A percentile compares a stretch with the other conserved stretches of the same genome.
These are phyloP conservation scores for Cadophora sp. DNA, from an alignment of 2,329 filamentous ascomycete genomes.

Conservation along the genomic window DNA sequence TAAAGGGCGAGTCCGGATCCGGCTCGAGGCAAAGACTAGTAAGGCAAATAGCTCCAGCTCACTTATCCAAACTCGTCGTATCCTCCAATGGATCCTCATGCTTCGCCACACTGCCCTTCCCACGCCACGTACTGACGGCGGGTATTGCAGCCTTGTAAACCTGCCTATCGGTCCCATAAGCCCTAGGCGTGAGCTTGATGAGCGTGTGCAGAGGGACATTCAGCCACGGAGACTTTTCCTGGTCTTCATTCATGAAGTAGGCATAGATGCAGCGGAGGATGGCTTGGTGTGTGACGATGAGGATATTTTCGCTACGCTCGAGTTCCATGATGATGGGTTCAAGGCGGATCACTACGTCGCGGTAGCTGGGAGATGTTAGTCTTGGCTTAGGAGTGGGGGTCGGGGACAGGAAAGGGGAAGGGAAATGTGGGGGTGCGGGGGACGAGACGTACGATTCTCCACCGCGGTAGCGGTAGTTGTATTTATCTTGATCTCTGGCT, in stretches of 20 bases:
- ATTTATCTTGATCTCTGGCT: slow-evolving; percentile 96
- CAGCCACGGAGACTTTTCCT: slow-evolving; percentile 96
- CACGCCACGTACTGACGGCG: slow-evolving; percentile 94
- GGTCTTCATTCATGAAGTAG: slow-evolving; percentile 97
- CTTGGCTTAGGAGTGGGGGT: not conserved
- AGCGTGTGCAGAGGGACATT: slow-evolving; percentile 95
- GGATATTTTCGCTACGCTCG: slow-evolving; percentile 93
- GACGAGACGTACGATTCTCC: slow-evolving; percentile 72
- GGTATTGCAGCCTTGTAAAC: slow-evolving; percentile 90
- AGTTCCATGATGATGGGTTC: slow-evolving; percentile 99
- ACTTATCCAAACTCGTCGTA: slow-evolving; percentile 31
- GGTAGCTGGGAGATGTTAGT: slow-evolving; percentile 56
- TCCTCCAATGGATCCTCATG: slow-evolving; percentile 62
- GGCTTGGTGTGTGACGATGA: slow-evolving; percentile 97
- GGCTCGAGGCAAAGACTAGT: not conserved
- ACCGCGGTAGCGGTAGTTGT: slow-evolving; percentile 98
- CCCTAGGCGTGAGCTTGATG: slow-evolving; percentile 93
- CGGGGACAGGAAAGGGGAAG: not conserved
- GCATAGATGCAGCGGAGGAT: slow-evolving; percentile 97
- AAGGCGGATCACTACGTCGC: slow-evolving; percentile 95
- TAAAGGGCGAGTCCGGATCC: not conserved
- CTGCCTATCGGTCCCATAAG: slow-evolving; percentile 92
- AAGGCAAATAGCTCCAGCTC: not conserved
- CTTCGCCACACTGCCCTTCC: slow-evolving; percentile 90
- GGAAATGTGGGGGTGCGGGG: not conserved